Percentiles rank a stretch among this genome's conserved stretches.
Conservation (phyloP, 2,329 filamentous ascomycete genomes). For the Cladosporium halotolerans region DNA sequence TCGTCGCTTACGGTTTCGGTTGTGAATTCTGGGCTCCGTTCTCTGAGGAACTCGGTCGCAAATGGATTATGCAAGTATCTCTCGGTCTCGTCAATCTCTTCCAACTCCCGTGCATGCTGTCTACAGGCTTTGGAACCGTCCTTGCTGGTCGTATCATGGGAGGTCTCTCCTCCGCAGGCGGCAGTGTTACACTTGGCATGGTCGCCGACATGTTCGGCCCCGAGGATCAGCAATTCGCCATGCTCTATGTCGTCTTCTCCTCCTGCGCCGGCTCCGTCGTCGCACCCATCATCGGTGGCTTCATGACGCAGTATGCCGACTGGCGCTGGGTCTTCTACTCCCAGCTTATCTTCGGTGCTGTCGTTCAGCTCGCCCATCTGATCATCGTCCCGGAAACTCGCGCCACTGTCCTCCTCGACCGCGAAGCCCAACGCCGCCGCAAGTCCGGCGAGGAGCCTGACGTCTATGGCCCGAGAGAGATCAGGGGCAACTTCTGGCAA, state of each 20-base stretch:
- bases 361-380: slow-evolving; percentile 83
- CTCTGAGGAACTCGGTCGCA: slow-evolving; percentile 62
- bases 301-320: slow-evolving; percentile 37
- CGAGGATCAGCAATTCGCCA: slow-evolving; percentile 66
- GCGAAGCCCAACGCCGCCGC: slow-evolving; percentile 69
- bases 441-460: slow-evolving; percentile 69
- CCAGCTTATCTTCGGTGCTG: slow-evolving; percentile 68
- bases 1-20: slow-evolving; percentile 62
- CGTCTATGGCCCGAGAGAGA: slow-evolving; percentile 73
- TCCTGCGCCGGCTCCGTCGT: slow-evolving; percentile 45
- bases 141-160: slow-evolving; percentile 71
- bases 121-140: slow-evolving; percentile 58
- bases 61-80: slow-evolving; percentile 61
- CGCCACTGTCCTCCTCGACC: slow-evolving; percentile 65
- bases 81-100: slow-evolving; percentile 60
- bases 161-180: slow-evolving; percentile 53
- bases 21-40: slow-evolving; percentile 55
- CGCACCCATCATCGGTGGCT: slow-evolving; percentile 28
- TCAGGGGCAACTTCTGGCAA: slow-evolving; percentile 45
- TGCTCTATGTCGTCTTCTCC: slow-evolving; percentile 65
- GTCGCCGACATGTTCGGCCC: slow-evolving; percentile 72
- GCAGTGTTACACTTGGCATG: slow-evolving; percentile 61
- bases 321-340: slow-evolving; percentile 84
- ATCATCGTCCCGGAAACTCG: slow-evolving; percentile 73
- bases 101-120: slow-evolving; percentile 64